A percentile compares a stretch with the other conserved stretches of the same genome.
Conservation (phyloP, 2,329 filamentous ascomycete genomes). For the Fusarium tricinctum region DNA sequence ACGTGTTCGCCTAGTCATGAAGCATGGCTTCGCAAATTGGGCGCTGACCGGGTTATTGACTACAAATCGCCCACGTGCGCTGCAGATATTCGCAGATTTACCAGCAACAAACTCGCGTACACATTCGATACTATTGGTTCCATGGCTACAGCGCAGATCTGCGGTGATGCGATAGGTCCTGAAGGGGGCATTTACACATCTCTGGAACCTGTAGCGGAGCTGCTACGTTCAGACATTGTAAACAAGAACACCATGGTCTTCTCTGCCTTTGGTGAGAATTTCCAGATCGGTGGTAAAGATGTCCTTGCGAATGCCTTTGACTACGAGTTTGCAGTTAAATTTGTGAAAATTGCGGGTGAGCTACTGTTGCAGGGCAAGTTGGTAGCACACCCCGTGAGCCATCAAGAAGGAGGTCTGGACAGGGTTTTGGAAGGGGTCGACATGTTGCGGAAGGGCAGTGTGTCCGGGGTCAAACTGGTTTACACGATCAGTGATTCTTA, state of each 20-base stretch:
- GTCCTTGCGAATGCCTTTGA: not conserved
- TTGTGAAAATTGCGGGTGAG: not conserved
- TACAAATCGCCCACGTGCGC: not conserved
- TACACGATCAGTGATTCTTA: not conserved
- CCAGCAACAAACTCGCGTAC: not conserved
- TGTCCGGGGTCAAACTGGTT: not conserved
- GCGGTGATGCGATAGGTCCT: not conserved
- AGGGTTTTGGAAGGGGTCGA: not conserved
- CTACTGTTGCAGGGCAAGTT: not conserved
- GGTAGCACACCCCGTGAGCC: not conserved
- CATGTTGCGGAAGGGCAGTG: not conserved
- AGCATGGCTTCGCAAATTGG: not conserved
- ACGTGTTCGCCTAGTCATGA: not conserved
- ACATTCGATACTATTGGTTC: not conserved
- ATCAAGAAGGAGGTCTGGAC: not conserved
- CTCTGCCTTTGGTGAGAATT: not conserved
- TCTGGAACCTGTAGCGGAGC: not conserved
- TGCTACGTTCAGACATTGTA: not conserved
- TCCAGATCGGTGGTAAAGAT: not conserved
- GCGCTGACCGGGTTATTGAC: not conserved
- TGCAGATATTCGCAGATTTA: not conserved
- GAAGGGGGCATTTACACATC: not conserved
- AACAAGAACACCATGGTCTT: not conserved
- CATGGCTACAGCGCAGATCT: not conserved
- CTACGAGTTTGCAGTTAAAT: not conserved